Percentiles rank a stretch among this genome's conserved stretches.
Conservation (phyloP, 2,329 filamentous ascomycete genomes). For the Calonectria pseudoreteaudii region DNA sequence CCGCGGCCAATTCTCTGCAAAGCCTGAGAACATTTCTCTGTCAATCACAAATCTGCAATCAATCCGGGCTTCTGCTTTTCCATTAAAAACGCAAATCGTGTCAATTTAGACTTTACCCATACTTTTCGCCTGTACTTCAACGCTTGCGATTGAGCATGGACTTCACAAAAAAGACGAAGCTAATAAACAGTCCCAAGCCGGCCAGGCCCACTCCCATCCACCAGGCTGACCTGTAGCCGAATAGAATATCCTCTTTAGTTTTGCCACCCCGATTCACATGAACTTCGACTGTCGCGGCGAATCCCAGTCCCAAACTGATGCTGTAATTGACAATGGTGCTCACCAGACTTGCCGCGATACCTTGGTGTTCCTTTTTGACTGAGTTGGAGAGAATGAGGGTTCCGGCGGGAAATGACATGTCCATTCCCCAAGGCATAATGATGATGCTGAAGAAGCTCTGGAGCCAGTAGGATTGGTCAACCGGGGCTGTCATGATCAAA, state of each 20-base stretch:
- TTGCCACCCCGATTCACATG: slow-evolving; percentile 45
- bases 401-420: slow-evolving; percentile 74
- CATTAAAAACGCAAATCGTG: neutral
- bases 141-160: neutral
- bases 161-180: slow-evolving; percentile 25
- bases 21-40: no score
- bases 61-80: neutral
- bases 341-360: slow-evolving; percentile 65
- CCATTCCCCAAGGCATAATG: slow-evolving; percentile 70
- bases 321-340: slow-evolving; percentile 77
- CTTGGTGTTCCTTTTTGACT: slow-evolving; percentile 58
- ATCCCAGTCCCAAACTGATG: slow-evolving; percentile 73
- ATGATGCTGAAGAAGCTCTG: slow-evolving; percentile 70
- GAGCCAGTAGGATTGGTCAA: slow-evolving; percentile 72
- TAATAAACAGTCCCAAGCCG: slow-evolving; percentile 32
- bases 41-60: no score
- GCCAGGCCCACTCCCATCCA: slow-evolving; percentile 54
- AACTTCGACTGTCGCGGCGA: slow-evolving; percentile 73
- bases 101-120: no score
- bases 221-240: slow-evolving; percentile 33
- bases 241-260: slow-evolving; percentile 22
- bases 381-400: slow-evolving; percentile 70
- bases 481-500: slow-evolving; percentile 60
- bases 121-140: neutral
- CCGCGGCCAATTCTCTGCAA: no score